Base-by-base conservation (phyloP, 306 rosid species). In the apple (Malus domestica) region DNA sequence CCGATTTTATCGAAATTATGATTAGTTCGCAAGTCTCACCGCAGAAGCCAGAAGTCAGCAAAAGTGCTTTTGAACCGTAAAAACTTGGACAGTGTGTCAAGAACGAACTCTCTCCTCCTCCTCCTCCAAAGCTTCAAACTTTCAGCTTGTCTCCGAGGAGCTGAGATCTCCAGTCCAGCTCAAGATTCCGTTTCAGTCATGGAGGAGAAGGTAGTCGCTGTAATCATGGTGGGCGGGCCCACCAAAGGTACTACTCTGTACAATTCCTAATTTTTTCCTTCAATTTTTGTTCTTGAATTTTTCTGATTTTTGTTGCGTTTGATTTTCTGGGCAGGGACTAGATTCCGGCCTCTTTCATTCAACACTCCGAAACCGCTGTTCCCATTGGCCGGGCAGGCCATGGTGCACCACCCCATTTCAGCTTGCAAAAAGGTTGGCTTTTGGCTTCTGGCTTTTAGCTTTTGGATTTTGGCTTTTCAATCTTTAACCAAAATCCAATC, bases 221-320 rank as follows among this genome's bases (percentile, higher is more conserved):
- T 95, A 68, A 95, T 95, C 80, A 89, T 95, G 99, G 97, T 95
- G 72, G 99, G 99, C 58, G 97, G 99, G 25, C 99, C 99, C 66
- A 95, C 97, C 2, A 92, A 95, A 92, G 99, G 99, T 92, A 76
- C 58, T 18, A 15, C 55, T 57, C 3, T 70, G 40, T 67, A 25
- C 64, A 59, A 9, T 77, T 1, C 14, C 0, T 67, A 71, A 4
- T 38, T 72, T 78, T 22, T 8, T 55, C 42, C 10, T 38, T 68
- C 38, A 35, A 54, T 10, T 52, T 42, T 11, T 10, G 52, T 30
- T 68, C 22, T 51, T 18, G 4, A 7, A 10, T 38, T 72, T 78
- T 22, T 8, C 30, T 83, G 33, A 81, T 33, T 75, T 82, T 63
- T 33, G n/a, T 46, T 57, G n/a, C 59, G 5, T 69, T 66, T 71